phyloP scores from a whole-genome alignment of 176 grass and related monocot species.

The sorghum (Sorghum bicolor) region Sorghum_bicolor_NCBIv3 NC_012875.2:51979001-51979500 shows the following conservation, averaged over 20 bases:
- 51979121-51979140: background rate
- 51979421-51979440: background rate
- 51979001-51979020: no score
- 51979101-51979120: background rate
- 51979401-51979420: background rate
- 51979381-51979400: background rate
- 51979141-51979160: background rate
- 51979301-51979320: background rate
- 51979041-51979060: background rate
- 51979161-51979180: background rate
- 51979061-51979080: background rate
- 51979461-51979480: background rate
- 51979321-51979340: background rate
- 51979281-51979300: constrained; percentile 4
- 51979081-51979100: background rate
- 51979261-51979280: background rate
- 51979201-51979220: constrained; percentile 29
- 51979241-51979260: constrained; percentile 33
- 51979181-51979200: background rate
- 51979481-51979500: background rate
- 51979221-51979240: constrained; percentile 18
- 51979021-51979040: background rate
- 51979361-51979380: background rate
- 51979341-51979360: constrained; percentile 1
- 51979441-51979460: background rate